Evolutionary conservation across 345 rosid genomes (phyloP).

Genomic region (Trapa incisa): DNA sequence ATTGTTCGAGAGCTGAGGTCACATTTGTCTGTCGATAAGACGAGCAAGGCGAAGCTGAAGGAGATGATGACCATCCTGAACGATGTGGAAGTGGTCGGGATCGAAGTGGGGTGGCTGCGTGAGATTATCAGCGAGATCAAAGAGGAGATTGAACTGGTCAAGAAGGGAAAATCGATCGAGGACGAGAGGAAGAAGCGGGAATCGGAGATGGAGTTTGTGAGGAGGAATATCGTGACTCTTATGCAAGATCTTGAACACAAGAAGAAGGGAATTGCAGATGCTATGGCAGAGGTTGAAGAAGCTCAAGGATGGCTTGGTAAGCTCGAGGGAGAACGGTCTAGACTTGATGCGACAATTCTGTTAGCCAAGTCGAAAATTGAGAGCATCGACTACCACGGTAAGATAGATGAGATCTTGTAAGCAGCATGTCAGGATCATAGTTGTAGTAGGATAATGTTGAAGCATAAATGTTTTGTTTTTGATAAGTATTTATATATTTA

Average conservation of each 20-base stretch:
- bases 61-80: conserved; percentile 62
- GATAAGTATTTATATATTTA: too few relatives aligned
- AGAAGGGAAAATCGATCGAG: conserved; percentile 24
- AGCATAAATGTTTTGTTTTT: too few relatives aligned
- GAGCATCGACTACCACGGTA: too few relatives aligned
- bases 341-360: not conserved
- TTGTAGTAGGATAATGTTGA: too few relatives aligned
- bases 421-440: too few relatives aligned
- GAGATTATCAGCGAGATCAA: conserved; percentile 29
- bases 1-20: conserved; percentile 56
- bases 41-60: conserved; percentile 46
- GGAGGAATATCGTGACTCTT: too few relatives aligned
- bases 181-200: conserved; percentile 21
- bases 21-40: conserved; percentile 22
- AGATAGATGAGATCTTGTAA: too few relatives aligned
- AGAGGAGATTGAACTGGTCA: conserved; percentile 36
- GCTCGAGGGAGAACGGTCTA: conserved; percentile 28
- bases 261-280: conserved; percentile 36
- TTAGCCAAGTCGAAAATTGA: too few relatives aligned
- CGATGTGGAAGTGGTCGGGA: conserved; percentile 57
- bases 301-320: conserved; percentile 20
- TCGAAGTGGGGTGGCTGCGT: conserved; percentile 57
- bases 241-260: conserved; percentile 16
- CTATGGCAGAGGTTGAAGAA: conserved; percentile 21
- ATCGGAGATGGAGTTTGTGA: too few relatives aligned